These are phyloP conservation scores for Desmodesmus armatus DNA, from an alignment of 139 green algal species.

Conservation along the genomic window DNA sequence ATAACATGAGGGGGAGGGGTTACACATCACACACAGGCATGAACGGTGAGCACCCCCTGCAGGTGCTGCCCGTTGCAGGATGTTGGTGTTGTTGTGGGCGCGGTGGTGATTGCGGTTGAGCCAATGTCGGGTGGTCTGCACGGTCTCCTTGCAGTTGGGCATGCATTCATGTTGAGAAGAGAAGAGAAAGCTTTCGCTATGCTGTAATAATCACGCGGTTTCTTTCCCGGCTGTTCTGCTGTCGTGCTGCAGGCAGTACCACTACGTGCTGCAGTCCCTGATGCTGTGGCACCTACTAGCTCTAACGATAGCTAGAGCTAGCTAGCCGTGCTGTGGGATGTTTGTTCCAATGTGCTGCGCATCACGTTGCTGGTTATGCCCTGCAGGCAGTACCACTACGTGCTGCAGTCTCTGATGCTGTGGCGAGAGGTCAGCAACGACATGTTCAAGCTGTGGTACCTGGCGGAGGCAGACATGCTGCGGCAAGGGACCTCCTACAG, in stretches of 20 bases:
- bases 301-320: constrained; percentile 91
- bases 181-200: no score
- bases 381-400: constrained; percentile 89
- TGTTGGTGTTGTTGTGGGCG: no score
- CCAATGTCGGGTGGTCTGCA: no score
- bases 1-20: no score
- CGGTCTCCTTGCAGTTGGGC: no score
- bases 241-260: constrained; percentile 78
- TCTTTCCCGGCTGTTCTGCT: no score
- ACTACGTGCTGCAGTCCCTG: constrained; percentile 92
- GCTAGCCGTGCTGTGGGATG: constrained; percentile 82
- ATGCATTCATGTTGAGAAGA: no score
- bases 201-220: no score
- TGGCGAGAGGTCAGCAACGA: constrained; percentile 90
- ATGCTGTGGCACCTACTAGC: constrained; percentile 94
- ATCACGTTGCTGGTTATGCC: constrained; percentile 73
- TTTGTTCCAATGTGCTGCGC: constrained; percentile 84
- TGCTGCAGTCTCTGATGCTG: constrained; percentile 91
- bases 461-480: constrained; percentile 92
- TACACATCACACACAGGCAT: no score
- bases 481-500: constrained; percentile 81
- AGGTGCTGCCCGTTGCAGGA: no score
- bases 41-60: neutral
- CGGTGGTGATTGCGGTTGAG: no score
- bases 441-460: constrained; percentile 94